phyloP scores from a whole-genome alignment of 352 stramenopile species.

The Pythium guiyangense region DNA sequence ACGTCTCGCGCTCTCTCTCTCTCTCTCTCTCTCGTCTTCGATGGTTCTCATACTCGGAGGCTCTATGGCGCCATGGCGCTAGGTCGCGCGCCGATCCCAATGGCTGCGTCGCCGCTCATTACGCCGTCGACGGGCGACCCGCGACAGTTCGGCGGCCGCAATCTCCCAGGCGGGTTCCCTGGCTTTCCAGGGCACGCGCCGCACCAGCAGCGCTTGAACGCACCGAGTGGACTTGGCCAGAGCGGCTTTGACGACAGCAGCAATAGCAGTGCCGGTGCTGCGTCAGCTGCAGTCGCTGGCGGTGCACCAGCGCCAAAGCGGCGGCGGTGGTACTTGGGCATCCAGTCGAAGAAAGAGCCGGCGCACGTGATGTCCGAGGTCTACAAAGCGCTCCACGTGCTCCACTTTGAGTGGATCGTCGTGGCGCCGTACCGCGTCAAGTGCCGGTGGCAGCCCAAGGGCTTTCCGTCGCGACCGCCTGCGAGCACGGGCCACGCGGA shows the following conservation, averaged over 20 bases:
- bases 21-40: background rate
- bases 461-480: constrained; percentile 13
- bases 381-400: constrained; percentile 96
- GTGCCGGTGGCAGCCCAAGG: constrained; percentile 91
- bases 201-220: constrained; percentile 10
- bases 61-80: background rate
- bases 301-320: constrained; percentile 47
- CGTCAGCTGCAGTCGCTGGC: background rate
- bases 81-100: constrained; percentile 71
- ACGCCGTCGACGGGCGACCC: constrained; percentile 50
- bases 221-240: constrained; percentile 3
- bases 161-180: constrained; percentile 15
- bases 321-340: constrained; percentile 98
- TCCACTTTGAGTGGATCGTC: constrained; percentile 97
- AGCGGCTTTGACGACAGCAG: constrained; percentile 32
- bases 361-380: constrained; percentile 99
- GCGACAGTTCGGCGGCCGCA: constrained; percentile 63
- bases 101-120: constrained; percentile 74
- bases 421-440: constrained; percentile 97
- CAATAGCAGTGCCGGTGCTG: constrained; percentile 1
- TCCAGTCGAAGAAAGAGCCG: constrained; percentile 99
- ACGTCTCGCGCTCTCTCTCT: background rate
- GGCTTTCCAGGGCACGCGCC: constrained; percentile 6
- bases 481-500: constrained; percentile 8
- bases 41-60: background rate